These are phyloP conservation scores for Penicillium sp. DNA, from an alignment of 2,329 filamentous ascomycete species.

Conservation along the genomic window DNA sequence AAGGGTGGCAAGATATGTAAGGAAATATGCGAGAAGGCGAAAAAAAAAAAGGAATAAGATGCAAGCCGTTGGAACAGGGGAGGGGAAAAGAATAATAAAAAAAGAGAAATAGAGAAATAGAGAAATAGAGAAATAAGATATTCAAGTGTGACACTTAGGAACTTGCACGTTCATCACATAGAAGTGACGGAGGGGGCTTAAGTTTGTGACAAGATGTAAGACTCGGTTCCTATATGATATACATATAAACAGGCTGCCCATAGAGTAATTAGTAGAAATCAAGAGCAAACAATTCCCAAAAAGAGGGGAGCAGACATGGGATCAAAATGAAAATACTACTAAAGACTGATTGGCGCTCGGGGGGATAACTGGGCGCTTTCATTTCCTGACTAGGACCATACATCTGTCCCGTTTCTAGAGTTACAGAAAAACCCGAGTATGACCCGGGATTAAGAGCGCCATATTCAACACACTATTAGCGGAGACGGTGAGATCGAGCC, in stretches of 20 bases:
- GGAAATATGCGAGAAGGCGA: slow-evolving; percentile 16
- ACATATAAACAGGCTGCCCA: slow-evolving; percentile 13
- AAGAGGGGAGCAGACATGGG: slow-evolving; percentile 12
- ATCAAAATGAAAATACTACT: slow-evolving; percentile 25
- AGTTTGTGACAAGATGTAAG: slow-evolving; percentile 19
- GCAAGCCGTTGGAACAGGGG: slow-evolving; percentile 9
- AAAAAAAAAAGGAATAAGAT: slow-evolving; percentile 1
- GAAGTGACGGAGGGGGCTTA: slow-evolving; percentile 23
- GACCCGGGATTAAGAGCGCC: slow-evolving; percentile 17
- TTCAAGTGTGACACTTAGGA: slow-evolving; percentile 8
- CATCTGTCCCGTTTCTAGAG: slow-evolving; percentile 9
- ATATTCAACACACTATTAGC: slow-evolving; percentile 29
- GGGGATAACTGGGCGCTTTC: slow-evolving; percentile 27
- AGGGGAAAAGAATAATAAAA: slow-evolving; percentile 6
- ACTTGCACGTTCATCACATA: slow-evolving; percentile 25
- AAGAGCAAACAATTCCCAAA: neutral
- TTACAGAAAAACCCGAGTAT: slow-evolving; percentile 2
- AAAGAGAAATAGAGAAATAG: neutral
- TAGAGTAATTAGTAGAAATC: neutral
- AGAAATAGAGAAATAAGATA: neutral
- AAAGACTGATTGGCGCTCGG: slow-evolving; percentile 29
- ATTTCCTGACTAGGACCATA: slow-evolving; percentile 25
- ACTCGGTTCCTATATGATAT: slow-evolving; percentile 16
- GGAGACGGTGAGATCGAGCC: slow-evolving; percentile 29
- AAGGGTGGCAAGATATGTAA: slow-evolving; percentile 3